phyloP scores from a whole-genome alignment of 495 filamentous ascomycete genomes.

The Lasiosphaeris hirsuta region DNA sequence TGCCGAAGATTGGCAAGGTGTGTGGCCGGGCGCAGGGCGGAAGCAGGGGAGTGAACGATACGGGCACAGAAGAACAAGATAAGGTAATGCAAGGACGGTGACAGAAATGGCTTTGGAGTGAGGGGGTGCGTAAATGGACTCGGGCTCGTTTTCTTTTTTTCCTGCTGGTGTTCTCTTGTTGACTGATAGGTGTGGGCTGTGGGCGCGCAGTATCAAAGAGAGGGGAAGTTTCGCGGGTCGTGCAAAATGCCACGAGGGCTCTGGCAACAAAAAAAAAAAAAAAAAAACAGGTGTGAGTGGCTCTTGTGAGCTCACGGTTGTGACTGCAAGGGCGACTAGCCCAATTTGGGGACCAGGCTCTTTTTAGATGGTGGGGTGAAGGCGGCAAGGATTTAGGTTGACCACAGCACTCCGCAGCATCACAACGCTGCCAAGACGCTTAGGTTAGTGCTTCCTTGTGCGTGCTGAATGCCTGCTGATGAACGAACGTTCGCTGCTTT shows the following conservation, averaged over 20 bases:
- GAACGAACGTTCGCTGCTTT: too few relatives aligned
- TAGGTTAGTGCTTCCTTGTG: too few relatives aligned
- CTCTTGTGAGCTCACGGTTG: neutral
- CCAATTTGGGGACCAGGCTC: neutral
- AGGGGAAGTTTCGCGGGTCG: conserved; percentile 12
- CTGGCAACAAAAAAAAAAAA: conserved; percentile 18
- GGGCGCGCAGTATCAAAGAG: conserved; percentile 13
- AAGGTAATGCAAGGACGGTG: neutral
- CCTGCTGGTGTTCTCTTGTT: neutral
- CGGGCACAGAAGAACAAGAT: neutral
- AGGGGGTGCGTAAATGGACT: conserved; percentile 2
- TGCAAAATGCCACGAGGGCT: conserved; percentile 27
- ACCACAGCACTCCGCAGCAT: too few relatives aligned
- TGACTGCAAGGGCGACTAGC: neutral
- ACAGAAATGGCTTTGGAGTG: neutral
- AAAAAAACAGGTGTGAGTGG: conserved; percentile 16
- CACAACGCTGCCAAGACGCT: too few relatives aligned
- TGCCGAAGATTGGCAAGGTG: conserved; percentile 8
- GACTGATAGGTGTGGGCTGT: conserved; percentile 6
- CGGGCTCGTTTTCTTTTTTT: neutral
- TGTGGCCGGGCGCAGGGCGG: conserved; percentile 5
- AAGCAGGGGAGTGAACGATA: neutral
- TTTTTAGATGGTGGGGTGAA: conserved; percentile 15
- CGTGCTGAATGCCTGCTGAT: too few relatives aligned
- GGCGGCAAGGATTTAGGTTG: conserved; percentile 14